phyloP scores from a whole-genome alignment of 2,329 filamentous ascomycete species.

The Cytospora schulzeri region DNA sequence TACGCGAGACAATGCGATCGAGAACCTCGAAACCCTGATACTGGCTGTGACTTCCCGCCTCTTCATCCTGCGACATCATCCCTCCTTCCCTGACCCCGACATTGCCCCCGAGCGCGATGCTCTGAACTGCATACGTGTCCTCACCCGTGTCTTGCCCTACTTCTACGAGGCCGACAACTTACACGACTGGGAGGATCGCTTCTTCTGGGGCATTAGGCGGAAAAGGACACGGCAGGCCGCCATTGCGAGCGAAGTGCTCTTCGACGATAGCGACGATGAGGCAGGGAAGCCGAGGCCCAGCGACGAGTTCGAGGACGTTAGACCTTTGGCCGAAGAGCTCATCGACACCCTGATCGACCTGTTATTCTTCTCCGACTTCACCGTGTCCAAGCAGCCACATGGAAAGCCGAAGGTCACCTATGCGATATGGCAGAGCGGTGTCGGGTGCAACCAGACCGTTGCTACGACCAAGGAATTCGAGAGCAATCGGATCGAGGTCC shows the following conservation, averaged over 20 bases:
- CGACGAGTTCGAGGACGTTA: conserved; percentile 76
- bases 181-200: conserved; percentile 82
- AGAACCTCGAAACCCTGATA: conserved; percentile 88
- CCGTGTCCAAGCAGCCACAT: conserved; percentile 71
- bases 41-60: conserved; percentile 82
- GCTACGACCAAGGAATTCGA: conserved; percentile 90
- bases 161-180: conserved; percentile 87
- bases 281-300: conserved; percentile 52
- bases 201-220: conserved; percentile 83
- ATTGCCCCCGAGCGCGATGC: conserved; percentile 83
- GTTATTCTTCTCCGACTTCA: conserved; percentile 89
- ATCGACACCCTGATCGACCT: conserved; percentile 88
- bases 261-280: conserved; percentile 70
- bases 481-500: conserved; percentile 86
- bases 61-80: conserved; percentile 80
- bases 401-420: conserved; percentile 82
- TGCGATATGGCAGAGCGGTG: conserved; percentile 96
- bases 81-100: conserved; percentile 85
- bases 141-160: conserved; percentile 88
- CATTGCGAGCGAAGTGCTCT: conserved; percentile 75
- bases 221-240: conserved; percentile 69
- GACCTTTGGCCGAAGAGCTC: conserved; percentile 88
- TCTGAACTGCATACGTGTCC: conserved; percentile 91
- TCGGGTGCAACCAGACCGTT: conserved; percentile 89
- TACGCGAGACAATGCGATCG: conserved; percentile 79